Conservation (phyloP, 2,329 filamentous ascomycete genomes). For the Thielaviopsis euricoi region DNA sequence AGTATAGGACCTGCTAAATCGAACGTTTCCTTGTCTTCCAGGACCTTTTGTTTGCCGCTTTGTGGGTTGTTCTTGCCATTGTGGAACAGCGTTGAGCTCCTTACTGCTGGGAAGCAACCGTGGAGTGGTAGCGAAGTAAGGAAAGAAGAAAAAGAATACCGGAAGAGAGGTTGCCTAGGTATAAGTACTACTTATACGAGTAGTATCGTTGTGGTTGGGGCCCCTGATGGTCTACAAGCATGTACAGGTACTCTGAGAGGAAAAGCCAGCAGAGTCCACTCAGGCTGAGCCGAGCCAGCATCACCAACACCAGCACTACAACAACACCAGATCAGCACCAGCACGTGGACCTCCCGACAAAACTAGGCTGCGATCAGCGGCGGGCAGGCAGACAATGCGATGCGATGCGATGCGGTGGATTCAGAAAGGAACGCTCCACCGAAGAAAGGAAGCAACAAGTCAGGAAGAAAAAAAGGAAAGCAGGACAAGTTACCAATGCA, state of each 20-base stretch:
- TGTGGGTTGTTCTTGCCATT: background rate
- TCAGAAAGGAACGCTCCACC: background rate
- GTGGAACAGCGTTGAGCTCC: background rate
- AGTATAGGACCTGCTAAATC: too few relatives aligned
- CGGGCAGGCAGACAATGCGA: too few relatives aligned
- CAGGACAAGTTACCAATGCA: background rate
- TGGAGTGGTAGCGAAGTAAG: too few relatives aligned
- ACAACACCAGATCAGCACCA: background rate
- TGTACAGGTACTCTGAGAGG: too few relatives aligned
- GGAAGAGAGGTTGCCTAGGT: background rate
- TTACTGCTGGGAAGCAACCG: too few relatives aligned
- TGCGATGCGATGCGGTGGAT: background rate
- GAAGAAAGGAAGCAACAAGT: background rate
- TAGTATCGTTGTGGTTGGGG: too few relatives aligned
- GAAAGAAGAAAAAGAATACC: too few relatives aligned
- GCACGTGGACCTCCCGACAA: background rate
- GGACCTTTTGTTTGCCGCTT: background rate
- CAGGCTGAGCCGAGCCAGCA: too few relatives aligned
- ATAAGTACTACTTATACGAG: too few relatives aligned
- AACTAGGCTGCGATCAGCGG: background rate
- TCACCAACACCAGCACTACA: too few relatives aligned
- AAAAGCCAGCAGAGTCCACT: too few relatives aligned
- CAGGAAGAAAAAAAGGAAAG: background rate
- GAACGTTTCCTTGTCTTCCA: background rate
- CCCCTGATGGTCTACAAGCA: too few relatives aligned